These are phyloP conservation scores for Echinochloa phyllopogon DNA, from an alignment of 176 grass and related monocot species.

Conservation along the genomic window DNA sequence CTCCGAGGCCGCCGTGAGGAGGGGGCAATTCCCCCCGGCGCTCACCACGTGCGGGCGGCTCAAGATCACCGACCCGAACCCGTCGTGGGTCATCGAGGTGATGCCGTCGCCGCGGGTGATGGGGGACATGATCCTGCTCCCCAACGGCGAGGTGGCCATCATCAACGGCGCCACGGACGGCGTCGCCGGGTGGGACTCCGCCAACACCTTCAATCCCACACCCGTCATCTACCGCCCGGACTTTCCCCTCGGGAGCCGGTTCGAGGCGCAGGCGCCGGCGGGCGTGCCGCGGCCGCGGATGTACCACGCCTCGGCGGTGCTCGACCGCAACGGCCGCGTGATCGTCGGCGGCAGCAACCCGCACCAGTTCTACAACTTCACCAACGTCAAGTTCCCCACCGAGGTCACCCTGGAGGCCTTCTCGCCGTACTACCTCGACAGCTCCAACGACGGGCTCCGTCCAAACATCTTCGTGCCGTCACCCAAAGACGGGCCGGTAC, in stretches of 20 bases:
- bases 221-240: constrained; percentile 59
- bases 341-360: constrained; percentile 86
- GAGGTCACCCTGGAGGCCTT: constrained; percentile 75
- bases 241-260: neutral
- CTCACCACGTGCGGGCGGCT: constrained; percentile 67
- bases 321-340: constrained; percentile 71
- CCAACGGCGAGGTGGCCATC: constrained; percentile 70
- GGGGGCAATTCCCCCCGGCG: constrained; percentile 16
- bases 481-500: neutral
- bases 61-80: constrained; percentile 65
- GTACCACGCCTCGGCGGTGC: constrained; percentile 69
- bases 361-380: constrained; percentile 69
- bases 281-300: constrained; percentile 55
- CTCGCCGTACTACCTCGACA: constrained; percentile 71
- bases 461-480: constrained; percentile 42
- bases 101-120: constrained; percentile 83
- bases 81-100: constrained; percentile 66
- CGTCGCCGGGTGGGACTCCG: constrained; percentile 62
- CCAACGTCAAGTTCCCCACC: constrained; percentile 62
- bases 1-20: constrained; percentile 29
- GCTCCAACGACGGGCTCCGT: constrained; percentile 23
- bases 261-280: constrained; percentile 48
- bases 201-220: constrained; percentile 34
- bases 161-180: constrained; percentile 75
- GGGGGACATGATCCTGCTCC: constrained; percentile 85